These are phyloP conservation scores for Lactifluus piperatus DNA, from an alignment of 768 basidiomycete species.

Conservation along the genomic window DNA sequence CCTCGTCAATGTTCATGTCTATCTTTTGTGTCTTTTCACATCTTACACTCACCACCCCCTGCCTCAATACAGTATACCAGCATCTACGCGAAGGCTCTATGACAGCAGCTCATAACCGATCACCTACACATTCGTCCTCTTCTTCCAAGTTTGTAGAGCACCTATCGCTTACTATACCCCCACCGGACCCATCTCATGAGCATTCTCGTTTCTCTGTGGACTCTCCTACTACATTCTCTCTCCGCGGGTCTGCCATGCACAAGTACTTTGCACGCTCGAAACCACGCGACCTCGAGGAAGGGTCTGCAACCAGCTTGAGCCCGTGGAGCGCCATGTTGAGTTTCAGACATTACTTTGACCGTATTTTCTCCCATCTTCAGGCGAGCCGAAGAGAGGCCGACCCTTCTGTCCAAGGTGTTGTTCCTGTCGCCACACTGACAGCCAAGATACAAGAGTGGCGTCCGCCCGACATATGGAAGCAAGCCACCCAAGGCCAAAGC, in stretches of 20 bases:
- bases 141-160: slow-evolving; percentile 14
- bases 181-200: slow-evolving; percentile 24
- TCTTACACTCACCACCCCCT: not conserved
- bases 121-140: not conserved
- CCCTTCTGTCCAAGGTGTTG: slow-evolving; percentile 22
- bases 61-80: not conserved
- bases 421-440: slow-evolving; percentile 22
- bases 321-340: slow-evolving; percentile 11
- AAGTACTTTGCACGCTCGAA: slow-evolving; percentile 21
- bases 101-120: slow-evolving; percentile 1
- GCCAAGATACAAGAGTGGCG: slow-evolving; percentile 28
- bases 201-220: slow-evolving; percentile 38
- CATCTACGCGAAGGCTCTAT: not conserved
- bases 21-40: not conserved
- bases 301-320: slow-evolving; percentile 13
- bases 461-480: slow-evolving; percentile 34
- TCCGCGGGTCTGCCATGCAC: slow-evolving; percentile 23
- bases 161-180: slow-evolving; percentile 14
- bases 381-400: slow-evolving; percentile 22
- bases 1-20: no score
- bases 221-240: slow-evolving; percentile 25
- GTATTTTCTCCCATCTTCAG: slow-evolving; percentile 31
- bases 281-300: slow-evolving; percentile 19
- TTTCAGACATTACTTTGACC: slow-evolving; percentile 30
- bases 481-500: slow-evolving; percentile 16